Percentiles rank a stretch among this genome's conserved stretches.
Conservation (phyloP, 2,329 filamentous ascomycete species). For the Xylariaceae sp. region DNA sequence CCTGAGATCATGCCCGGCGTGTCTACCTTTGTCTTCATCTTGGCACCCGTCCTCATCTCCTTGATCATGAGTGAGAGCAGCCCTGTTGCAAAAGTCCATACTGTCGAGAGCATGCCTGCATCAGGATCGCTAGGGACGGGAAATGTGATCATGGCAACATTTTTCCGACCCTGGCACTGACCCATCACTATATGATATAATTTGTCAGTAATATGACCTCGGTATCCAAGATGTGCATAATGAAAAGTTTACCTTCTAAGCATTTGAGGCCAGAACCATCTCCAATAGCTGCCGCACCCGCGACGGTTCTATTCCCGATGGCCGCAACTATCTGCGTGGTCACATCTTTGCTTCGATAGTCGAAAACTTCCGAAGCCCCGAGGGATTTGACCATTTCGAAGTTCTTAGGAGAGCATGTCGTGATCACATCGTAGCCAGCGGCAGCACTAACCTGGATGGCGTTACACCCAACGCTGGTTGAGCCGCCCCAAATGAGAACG, state of each 20-base stretch:
- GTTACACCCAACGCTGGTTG: slow-evolving; percentile 37
- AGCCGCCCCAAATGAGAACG: slow-evolving; percentile 28
- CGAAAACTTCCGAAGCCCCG: slow-evolving; percentile 12
- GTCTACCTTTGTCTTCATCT: too few species aligned
- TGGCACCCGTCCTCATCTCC: neutral
- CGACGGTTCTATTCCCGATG: neutral
- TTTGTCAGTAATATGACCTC: too few species aligned
- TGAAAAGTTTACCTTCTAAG: neutral
- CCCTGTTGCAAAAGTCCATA: neutral
- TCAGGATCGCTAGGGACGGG: neutral
- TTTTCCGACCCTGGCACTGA: neutral
- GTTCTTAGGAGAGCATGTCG: slow-evolving; percentile 30
- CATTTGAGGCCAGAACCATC: too few species aligned
- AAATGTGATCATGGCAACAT: neutral
- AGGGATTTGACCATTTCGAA: slow-evolving; percentile 14
- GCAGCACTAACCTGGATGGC: slow-evolving; percentile 38
- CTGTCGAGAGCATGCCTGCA: neutral
- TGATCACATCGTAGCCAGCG: slow-evolving; percentile 36
- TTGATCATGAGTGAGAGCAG: neutral
- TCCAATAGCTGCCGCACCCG: neutral
- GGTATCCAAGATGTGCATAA: too few species aligned
- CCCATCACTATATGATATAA: too few species aligned
- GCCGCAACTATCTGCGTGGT: neutral
- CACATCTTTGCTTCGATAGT: slow-evolving; percentile 11
- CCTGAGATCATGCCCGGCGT: too few species aligned